These are phyloP conservation scores for Phaeophleospora eucalypticola DNA, from an alignment of 2,329 filamentous ascomycete genomes.

Conservation along the genomic window DNA sequence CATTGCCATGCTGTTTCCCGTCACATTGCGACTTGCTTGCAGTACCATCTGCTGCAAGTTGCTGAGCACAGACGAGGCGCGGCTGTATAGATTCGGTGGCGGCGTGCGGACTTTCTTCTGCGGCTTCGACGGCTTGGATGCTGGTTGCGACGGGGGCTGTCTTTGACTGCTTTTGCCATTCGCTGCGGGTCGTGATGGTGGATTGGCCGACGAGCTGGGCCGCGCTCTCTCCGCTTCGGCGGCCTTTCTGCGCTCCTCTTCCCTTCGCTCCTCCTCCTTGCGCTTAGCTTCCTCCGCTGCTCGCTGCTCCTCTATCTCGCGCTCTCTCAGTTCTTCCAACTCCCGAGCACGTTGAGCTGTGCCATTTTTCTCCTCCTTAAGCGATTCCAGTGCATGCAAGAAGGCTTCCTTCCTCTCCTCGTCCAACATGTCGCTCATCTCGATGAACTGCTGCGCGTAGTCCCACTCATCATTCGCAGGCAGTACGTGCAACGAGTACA, in stretches of 20 bases:
- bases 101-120: constrained; percentile 19
- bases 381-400: constrained; percentile 73
- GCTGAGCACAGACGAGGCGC: constrained; percentile 36
- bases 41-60: constrained; percentile 40
- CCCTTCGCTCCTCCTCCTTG: constrained; percentile 28
- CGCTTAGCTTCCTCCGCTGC: constrained; percentile 28
- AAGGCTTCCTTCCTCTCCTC: constrained; percentile 89
- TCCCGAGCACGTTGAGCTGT: constrained; percentile 62
- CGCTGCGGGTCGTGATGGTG: not conserved
- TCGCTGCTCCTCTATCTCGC: constrained; percentile 39
- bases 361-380: constrained; percentile 78
- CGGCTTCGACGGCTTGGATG: constrained; percentile 17
- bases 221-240: constrained; percentile 22
- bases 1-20: constrained; percentile 51
- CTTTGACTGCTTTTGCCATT: constrained; percentile 7
- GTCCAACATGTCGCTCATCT: constrained; percentile 78
- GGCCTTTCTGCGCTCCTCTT: constrained; percentile 33
- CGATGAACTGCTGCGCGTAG: constrained; percentile 87
- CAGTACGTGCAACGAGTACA: constrained; percentile 94
- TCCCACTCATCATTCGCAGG: constrained; percentile 93
- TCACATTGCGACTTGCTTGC: constrained; percentile 47
- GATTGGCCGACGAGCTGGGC: constrained; percentile 5
- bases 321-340: constrained; percentile 54
- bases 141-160: constrained; percentile 6
- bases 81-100: constrained; percentile 22